Evolutionary conservation across 1,139 yeast genomes (phyloP), one percentile per base, ranked within the genome.

Genomic region (Yamadazyma blattariae): DNA sequence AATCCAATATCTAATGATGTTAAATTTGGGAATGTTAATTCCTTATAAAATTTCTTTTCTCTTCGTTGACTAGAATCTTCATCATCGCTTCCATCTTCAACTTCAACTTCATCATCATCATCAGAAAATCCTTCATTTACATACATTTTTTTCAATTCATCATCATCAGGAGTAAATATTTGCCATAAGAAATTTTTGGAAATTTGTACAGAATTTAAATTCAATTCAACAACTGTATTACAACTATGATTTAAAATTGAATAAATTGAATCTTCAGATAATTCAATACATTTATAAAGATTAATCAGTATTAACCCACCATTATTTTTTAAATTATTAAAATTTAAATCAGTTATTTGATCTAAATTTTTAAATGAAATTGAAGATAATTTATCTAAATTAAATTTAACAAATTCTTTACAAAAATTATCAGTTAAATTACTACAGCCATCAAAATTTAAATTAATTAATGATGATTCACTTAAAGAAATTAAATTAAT

Each of bases 1-100:
- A 89, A 89, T 1, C 96, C 92, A 11, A 78, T 51, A 54, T 89
- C 92, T 20, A 84, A 51, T 18, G 77, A 71, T 0, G 87, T 77
- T 35, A 89, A 59, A 26, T 78, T 65, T 0, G 86, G 86, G 14
- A 68, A 52, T 3, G 46, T 32, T 3, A 63, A 40, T 26, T 54
- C 51, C 4, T 48, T 35, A 32, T 39, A 64, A 33, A 44, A 57
- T n/a, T 34, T 34, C 3, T 30, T 23, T 8, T 26, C 32, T 6
- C 39, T 34, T 5, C 38, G 45, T 8, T 45, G 43, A 20, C 25
- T 14, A 9, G 23, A 20, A 11, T 32, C 34, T 10, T 31, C 28
- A 2, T 27, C 29, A 17, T 39, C 36, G 3, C 40, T 47, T 7
- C 44, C 43, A 24, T 32, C 20, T 10, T 27, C 28, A n/a, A 25